Base-by-base conservation (phyloP, 805 yeast species). In the Lachancea quebecensis region DNA sequence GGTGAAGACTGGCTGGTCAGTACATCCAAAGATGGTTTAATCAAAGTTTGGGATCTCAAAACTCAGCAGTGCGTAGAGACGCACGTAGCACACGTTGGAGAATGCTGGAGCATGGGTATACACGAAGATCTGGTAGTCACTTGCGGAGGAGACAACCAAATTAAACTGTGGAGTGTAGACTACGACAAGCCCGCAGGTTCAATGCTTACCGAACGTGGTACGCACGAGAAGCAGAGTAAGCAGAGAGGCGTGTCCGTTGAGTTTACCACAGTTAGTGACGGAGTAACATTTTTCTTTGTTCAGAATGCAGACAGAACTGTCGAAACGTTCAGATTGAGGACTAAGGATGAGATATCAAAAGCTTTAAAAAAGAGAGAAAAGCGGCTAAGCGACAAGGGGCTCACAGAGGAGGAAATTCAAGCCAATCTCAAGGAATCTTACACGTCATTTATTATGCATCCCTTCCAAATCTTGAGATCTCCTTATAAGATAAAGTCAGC, bases 1-100 rank as follows among this genome's bases (percentile, higher is more conserved):
- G 62, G 78, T 52, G 82, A 78, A 48, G 85, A 84, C 45, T 88
- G 84, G 75, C 66, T 93, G 14, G 53, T 89, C 15, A 79, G 89
- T 53, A 79, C 82, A 0, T 77, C 95, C 1, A 90, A 89, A 59
- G 99, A 93, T 61, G 98, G 98, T 0, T 69, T 89, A 40, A 73
- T 93, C 53, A 93, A 93, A 62, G 66, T 93, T 31, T 93, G 99
- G 99, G 98, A 93, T 59, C 66, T 93, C 54, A 83, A 81, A 56
- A 69, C 93, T 3, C 88, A 85, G 60, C 95, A 88, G 62, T 87
- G 97, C 66, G 71, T 89, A 4, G 99, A 93, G 62, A 90, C 98
- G 1, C 97, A 90, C 61, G 80, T 89, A 50, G 96, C 97, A 0
- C 96, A 88, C 61, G 74, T 85, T 17, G 90, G 91, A 47, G 98